Percentiles rank a stretch among this genome's conserved stretches.
These are phyloP conservation scores for Hordeum pubiflorum DNA, from an alignment of 202 grass and related monocot genomes.

Conservation along the genomic window DNA sequence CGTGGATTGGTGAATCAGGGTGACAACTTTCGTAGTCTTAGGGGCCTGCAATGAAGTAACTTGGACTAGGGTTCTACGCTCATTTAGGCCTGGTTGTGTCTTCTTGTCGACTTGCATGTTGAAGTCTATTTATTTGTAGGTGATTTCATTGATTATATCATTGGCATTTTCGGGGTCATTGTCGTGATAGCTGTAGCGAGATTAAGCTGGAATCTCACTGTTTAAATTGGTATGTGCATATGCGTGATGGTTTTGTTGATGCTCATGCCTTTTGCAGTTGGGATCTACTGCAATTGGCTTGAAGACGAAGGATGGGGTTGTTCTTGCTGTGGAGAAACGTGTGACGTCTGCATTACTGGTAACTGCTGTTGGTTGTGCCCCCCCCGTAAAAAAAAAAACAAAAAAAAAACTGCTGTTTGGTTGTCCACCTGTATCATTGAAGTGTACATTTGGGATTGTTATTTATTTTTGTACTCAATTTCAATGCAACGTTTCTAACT, in stretches of 20 bases:
- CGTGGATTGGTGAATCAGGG: neutral
- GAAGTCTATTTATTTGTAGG: neutral
- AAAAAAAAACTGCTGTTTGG: too few relatives aligned
- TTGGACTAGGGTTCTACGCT: neutral
- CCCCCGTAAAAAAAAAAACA: too few relatives aligned
- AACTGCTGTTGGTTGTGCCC: constrained; percentile 5
- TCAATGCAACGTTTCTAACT: neutral
- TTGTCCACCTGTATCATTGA: neutral
- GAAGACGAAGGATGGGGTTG: constrained; percentile 57
- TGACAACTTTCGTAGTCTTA: neutral
- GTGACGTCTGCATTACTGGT: constrained; percentile 65
- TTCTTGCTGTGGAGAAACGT: constrained; percentile 64
- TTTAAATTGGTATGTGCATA: neutral
- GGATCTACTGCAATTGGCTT: constrained; percentile 60
- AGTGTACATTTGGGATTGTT: neutral
- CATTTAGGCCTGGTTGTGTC: neutral
- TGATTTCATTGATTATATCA: neutral
- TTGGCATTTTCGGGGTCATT: neutral
- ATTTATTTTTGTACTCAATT: neutral
- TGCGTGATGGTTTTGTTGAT: neutral
- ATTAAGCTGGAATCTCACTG: neutral
- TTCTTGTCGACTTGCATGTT: neutral
- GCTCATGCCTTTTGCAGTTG: constrained; percentile 33
- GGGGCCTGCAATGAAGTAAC: neutral
- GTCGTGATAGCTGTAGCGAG: neutral